phyloP scores from a whole-genome alignment of 2,329 filamentous ascomycete genomes.

The Aspergillus sp. region DNA sequence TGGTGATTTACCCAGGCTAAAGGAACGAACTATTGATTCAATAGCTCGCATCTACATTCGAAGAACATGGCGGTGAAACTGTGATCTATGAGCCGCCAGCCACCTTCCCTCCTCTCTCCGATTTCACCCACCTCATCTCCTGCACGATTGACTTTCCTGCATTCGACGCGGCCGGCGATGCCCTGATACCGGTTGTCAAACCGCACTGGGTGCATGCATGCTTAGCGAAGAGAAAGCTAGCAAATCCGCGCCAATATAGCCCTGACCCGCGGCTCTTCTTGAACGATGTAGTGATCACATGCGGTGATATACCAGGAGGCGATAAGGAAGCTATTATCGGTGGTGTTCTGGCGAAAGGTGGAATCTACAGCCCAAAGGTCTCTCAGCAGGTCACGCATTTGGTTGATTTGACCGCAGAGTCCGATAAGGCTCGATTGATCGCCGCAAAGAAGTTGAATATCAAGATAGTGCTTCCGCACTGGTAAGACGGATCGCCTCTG shows the following conservation, averaged over 20 bases:
- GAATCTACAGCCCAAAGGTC: conserved; percentile 71
- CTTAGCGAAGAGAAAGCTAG: conserved; percentile 67
- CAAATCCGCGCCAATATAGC: conserved; percentile 79
- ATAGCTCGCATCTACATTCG: conserved; percentile 51
- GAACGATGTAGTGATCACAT: conserved; percentile 78
- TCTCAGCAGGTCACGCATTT: conserved; percentile 82
- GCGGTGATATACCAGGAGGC: conserved; percentile 77
- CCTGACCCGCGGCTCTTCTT: conserved; percentile 92
- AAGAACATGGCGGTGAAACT: conserved; percentile 52
- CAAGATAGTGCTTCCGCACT: conserved; percentile 90
- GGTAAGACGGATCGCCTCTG: conserved; percentile 53
- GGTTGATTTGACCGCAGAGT: conserved; percentile 75
- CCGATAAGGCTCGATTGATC: conserved; percentile 64
- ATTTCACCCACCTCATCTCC: conserved; percentile 67
- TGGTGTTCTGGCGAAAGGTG: conserved; percentile 85
- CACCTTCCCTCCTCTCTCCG: conserved; percentile 41
- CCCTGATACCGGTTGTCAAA: conserved; percentile 81
- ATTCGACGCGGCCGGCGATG: conserved; percentile 71
- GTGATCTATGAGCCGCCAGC: conserved; percentile 43
- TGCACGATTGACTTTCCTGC: conserved; percentile 89
- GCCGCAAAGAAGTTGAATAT: conserved; percentile 66
- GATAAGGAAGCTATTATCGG: conserved; percentile 93
- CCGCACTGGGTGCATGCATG: conserved; percentile 77
- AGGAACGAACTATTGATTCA: conserved; percentile 8
- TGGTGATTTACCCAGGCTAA: not conserved